phyloP scores from a whole-genome alignment of 2,329 filamentous ascomycete species.

The Ophiostoma ulmi region DNA sequence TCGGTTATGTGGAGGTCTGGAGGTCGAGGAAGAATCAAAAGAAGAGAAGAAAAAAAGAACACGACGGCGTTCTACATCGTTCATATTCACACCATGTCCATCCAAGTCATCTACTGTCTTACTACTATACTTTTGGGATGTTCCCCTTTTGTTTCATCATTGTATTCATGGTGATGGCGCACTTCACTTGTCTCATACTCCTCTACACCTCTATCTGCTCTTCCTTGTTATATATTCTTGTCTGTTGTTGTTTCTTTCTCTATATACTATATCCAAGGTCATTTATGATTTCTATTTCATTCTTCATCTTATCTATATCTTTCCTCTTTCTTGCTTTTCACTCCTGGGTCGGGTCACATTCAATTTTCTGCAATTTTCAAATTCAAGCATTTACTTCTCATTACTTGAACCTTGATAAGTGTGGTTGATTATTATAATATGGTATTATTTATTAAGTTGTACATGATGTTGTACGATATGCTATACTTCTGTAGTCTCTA shows the following conservation, averaged over 20 bases:
- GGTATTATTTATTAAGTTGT: conserved; percentile 9
- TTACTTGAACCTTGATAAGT: no score
- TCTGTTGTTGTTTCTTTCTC: not conserved
- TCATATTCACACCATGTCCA: not conserved
- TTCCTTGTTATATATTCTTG: not conserved
- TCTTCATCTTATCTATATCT: not conserved
- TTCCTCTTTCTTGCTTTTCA: not conserved
- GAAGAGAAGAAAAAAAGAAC: not conserved
- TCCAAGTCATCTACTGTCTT: not conserved
- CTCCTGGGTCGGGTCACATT: not conserved
- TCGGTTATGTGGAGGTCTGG: not conserved
- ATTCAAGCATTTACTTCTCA: not conserved
- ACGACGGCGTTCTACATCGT: not conserved
- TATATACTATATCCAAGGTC: conserved; percentile 16
- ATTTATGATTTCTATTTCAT: not conserved
- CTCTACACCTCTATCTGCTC: not conserved
- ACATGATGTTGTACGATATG: not conserved
- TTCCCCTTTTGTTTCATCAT: not conserved
- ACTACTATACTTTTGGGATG: not conserved
- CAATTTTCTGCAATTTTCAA: not conserved
- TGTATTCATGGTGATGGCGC: conserved; percentile 1
- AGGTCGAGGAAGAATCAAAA: not conserved
- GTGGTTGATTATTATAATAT: conserved; percentile 5
- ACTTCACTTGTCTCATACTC: not conserved
- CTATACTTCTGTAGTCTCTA: not conserved